phyloP scores from a whole-genome alignment of 1,284 basidiomycete species.

The Lentinula novae-zelandiae region DNA sequence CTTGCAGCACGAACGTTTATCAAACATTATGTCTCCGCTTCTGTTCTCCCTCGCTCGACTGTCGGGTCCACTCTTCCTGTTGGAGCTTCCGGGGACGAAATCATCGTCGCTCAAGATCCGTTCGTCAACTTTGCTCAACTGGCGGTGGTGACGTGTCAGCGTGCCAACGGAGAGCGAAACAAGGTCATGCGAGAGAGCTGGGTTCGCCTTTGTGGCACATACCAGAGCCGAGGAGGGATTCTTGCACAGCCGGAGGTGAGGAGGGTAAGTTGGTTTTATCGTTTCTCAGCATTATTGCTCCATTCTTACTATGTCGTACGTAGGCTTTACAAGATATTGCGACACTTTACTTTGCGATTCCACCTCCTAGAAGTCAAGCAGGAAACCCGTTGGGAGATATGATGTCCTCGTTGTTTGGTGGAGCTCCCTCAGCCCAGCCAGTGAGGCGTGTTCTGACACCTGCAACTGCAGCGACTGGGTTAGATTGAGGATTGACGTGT shows the following conservation, averaged over 20 bases:
- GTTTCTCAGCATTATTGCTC: not conserved
- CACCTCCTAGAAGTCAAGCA: conserved; percentile 62
- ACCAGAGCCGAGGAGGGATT: conserved; percentile 63
- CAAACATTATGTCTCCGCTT: conserved; percentile 65
- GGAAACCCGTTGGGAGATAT: conserved; percentile 83
- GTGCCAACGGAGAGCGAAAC: conserved; percentile 72
- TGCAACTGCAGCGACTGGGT: conserved; percentile 26
- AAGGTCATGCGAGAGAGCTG: conserved; percentile 75
- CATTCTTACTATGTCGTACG: not conserved
- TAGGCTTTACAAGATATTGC: conserved; percentile 56
- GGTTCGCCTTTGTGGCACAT: conserved; percentile 79
- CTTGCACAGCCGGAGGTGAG: conserved; percentile 70
- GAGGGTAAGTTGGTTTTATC: conserved; percentile 45
- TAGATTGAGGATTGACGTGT: conserved; percentile 25
- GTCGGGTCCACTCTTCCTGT: conserved; percentile 37
- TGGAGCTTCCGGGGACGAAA: conserved; percentile 46
- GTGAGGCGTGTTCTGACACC: conserved; percentile 32
- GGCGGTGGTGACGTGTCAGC: conserved; percentile 79
- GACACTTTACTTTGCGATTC: conserved; percentile 79
- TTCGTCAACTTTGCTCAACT: conserved; percentile 87
- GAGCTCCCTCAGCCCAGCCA: conserved; percentile 35
- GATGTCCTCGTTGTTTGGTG: conserved; percentile 80
- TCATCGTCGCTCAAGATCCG: conserved; percentile 69
- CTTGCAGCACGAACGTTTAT: conserved; percentile 85
- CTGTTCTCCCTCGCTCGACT: conserved; percentile 46